Evolutionary conservation across 345 rosid genomes (phyloP).

Genomic region (Sapria himalayana): DNA sequence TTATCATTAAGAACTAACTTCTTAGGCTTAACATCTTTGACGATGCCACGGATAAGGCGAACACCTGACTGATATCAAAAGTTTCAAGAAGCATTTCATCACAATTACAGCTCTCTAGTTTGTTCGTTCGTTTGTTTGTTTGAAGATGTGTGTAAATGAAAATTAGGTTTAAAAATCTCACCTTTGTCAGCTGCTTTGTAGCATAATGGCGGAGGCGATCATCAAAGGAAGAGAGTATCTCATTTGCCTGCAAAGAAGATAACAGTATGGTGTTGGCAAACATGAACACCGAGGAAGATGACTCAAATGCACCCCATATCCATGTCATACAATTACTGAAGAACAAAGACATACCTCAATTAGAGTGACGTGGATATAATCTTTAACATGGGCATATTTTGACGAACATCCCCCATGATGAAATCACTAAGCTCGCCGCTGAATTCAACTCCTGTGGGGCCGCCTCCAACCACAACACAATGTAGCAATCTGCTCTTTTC

Average conservation of each 20-base stretch:
- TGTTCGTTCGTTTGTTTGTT: no score
- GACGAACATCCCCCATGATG: conserved; percentile 62
- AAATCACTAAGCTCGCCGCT: conserved; percentile 96
- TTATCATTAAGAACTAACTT: conserved; percentile 61
- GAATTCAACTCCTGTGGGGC: conserved; percentile 95
- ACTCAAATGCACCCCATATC: not conserved
- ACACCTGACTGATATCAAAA: conserved; percentile 63
- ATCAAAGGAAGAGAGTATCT: conserved; percentile 83
- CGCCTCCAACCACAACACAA: conserved; percentile 95
- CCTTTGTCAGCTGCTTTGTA: conserved; percentile 75
- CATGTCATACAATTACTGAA: conserved; percentile 2
- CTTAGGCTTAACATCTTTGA: conserved; percentile 67
- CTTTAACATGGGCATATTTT: conserved; percentile 68
- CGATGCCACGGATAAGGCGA: conserved; percentile 63
- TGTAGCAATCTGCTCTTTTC: conserved; percentile 72
- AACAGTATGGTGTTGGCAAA: not conserved
- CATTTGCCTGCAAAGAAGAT: conserved; percentile 41
- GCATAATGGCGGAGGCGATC: conserved; percentile 87
- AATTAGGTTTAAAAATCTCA: conserved; percentile 14
- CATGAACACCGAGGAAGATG: conserved; percentile 2
- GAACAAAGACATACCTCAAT: conserved; percentile 51
- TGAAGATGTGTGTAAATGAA: no score
- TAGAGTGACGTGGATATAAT: conserved; percentile 70
- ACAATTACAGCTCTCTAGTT: no score
- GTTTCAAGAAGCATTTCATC: no score